Base-by-base conservation (phyloP, 2,329 filamentous ascomycete genomes). In the Microdochium bolleyi region DNA sequence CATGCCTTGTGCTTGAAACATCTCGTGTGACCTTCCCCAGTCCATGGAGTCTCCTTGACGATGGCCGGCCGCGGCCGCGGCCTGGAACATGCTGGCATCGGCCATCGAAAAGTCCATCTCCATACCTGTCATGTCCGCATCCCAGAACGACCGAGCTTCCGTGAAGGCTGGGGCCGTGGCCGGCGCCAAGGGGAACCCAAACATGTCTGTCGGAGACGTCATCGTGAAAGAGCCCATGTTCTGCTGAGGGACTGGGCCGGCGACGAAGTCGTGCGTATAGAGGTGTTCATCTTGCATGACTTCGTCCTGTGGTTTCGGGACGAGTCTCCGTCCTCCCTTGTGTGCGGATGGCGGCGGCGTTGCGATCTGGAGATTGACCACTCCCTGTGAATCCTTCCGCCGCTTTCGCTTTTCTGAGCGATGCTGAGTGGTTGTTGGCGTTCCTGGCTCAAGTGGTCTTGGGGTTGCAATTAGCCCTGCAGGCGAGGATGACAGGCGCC, bases 321-420 rank as follows among this genome's bases (percentile, higher is more conserved):
- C 76, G 63, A 83, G 72, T 70, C 75, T 81, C 61, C 77, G 78
- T 58, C 70, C 72, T 59, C 73, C 75, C 68, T 82, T 82, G 57
- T 71, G 76, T 56, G 72, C 70, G 37, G 82, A 82, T 24, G 79
- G 76, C 51, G 83, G 83, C 52, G 83, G 83, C 25, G 82, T 85
- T 50, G 75, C 75, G 34, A 78, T 81, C 60, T 84, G 81, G 22
- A 65, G 9, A 14, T n/a, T 30, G 24, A 30, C 65, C 51, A 70
- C 65, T 41, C 63, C 55, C 59, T 73, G 68, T 57, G 61, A 55
- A 70, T 60, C 50, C 68, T 68, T 56, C 70, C 67, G 57, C 74
- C 70, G 59, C 75, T 70, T 55, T 63, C 58, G 61, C 77, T 80
- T 61, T 78, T 81, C 61, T 27, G 67, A 67, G 61, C 65, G 62